Conservation (phyloP, 1,284 basidiomycete species). For the Cutaneotrichosporon curvatum region DNA sequence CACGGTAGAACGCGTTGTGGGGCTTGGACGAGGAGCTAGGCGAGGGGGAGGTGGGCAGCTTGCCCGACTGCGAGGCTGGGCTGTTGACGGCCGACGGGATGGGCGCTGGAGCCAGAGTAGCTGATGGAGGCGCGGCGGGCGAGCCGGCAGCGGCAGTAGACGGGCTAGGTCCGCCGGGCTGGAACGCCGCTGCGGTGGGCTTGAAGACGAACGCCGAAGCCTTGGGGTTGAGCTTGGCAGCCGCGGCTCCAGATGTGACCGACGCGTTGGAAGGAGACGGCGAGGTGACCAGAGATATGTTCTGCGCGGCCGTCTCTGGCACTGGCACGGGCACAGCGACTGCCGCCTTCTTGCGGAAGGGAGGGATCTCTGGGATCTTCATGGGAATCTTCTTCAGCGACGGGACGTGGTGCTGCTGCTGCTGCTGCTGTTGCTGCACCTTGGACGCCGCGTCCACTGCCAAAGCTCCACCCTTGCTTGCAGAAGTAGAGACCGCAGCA, state of each 20-base stretch:
- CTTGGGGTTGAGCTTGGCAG: slow-evolving; percentile 64
- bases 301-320: slow-evolving; percentile 33
- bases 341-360: slow-evolving; percentile 58
- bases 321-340: slow-evolving; percentile 26
- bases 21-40: slow-evolving; percentile 42
- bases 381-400: slow-evolving; percentile 44
- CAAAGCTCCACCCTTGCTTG: too few relatives aligned
- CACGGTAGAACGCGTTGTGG: slow-evolving; percentile 78
- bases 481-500: not conserved
- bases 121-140: not conserved
- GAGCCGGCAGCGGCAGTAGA: not conserved
- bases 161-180: slow-evolving; percentile 11
- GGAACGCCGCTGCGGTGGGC: slow-evolving; percentile 51
- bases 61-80: slow-evolving; percentile 1
- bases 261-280: slow-evolving; percentile 45
- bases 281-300: slow-evolving; percentile 44
- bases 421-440: slow-evolving; percentile 24
- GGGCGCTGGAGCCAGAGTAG: not conserved
- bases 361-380: slow-evolving; percentile 78
- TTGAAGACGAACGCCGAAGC: slow-evolving; percentile 61
- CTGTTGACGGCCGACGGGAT: slow-evolving; percentile 2
- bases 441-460: slow-evolving; percentile 24
- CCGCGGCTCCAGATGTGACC: slow-evolving; percentile 17
- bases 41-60: slow-evolving; percentile 16
- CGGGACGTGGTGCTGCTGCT: slow-evolving; percentile 5